These are phyloP conservation scores for Alternaria novae-zelandiae DNA, from an alignment of 2,329 filamentous ascomycete genomes.

Conservation along the genomic window DNA sequence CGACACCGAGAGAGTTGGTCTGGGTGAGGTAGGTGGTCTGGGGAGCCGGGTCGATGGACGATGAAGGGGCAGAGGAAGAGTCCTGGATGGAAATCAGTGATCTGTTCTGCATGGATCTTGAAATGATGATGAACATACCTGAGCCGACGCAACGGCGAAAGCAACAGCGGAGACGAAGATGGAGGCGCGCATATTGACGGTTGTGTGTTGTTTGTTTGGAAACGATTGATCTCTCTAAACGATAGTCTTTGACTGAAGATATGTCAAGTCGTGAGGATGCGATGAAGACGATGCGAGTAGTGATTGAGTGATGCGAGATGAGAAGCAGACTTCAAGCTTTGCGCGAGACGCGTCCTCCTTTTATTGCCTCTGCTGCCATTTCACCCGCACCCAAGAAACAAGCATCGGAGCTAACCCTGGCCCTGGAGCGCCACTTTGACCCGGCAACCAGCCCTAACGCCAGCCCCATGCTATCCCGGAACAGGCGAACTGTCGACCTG, in stretches of 20 bases:
- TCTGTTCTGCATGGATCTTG: slow-evolving; percentile 1
- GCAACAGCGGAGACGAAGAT: slow-evolving; percentile 37
- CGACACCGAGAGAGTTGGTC: slow-evolving; percentile 45
- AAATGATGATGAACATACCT: slow-evolving; percentile 27
- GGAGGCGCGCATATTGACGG: slow-evolving; percentile 40
- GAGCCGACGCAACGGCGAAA: slow-evolving; percentile 40
- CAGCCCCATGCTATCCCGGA: slow-evolving; percentile 8
- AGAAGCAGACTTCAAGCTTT: background rate
- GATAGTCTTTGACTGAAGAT: slow-evolving; percentile 16
- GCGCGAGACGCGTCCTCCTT: slow-evolving; percentile 23
- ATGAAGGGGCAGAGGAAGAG: background rate
- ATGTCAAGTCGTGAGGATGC: slow-evolving; percentile 17
- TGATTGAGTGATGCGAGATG: slow-evolving; percentile 18
- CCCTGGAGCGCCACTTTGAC: slow-evolving; percentile 28
- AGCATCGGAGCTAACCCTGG: slow-evolving; percentile 21
- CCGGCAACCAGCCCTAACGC: slow-evolving; percentile 26
- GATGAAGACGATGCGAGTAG: slow-evolving; percentile 9
- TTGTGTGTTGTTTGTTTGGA: slow-evolving; percentile 10
- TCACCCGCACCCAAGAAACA: slow-evolving; percentile 16
- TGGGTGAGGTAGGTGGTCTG: slow-evolving; percentile 37
- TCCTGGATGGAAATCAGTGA: slow-evolving; percentile 13
- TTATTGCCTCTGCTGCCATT: slow-evolving; percentile 18
- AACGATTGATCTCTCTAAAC: slow-evolving; percentile 12
- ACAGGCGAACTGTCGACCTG: background rate
- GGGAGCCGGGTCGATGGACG: slow-evolving; percentile 34